Evolutionary conservation across 148 eudicot genomes (phyloP).

Genomic region (Spergularia bocconei): DNA sequence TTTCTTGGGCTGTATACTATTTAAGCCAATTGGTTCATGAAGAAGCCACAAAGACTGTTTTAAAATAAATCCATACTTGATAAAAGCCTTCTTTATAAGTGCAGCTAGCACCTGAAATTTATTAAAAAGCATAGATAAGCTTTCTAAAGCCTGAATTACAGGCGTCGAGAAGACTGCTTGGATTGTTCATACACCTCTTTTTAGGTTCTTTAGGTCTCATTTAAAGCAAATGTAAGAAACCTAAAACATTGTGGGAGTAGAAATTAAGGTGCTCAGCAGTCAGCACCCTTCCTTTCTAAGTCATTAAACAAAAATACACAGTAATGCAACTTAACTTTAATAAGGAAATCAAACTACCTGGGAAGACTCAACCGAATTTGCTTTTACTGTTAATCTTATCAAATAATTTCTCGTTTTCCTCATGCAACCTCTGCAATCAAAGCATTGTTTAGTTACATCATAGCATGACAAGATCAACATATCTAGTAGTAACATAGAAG

Average conservation of each 20-base stretch:
- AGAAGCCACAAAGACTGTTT: not conserved
- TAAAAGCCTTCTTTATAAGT: slow-evolving; percentile 49
- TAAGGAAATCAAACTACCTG: slow-evolving; percentile 50
- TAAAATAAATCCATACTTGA: not conserved
- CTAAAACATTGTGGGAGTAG: not conserved
- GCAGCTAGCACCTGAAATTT: slow-evolving; percentile 88
- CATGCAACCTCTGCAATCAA: slow-evolving; percentile 79
- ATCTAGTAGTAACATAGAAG: not conserved
- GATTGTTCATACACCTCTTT: not conserved
- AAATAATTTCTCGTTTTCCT: slow-evolving; percentile 93
- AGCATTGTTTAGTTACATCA: slow-evolving; percentile 8
- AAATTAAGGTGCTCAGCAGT: not conserved
- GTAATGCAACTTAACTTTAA: slow-evolving; percentile 5
- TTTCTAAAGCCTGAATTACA: not conserved
- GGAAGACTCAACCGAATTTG: slow-evolving; percentile 55
- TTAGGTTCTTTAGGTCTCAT: too few species aligned
- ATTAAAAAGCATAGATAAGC: slow-evolving; percentile 7
- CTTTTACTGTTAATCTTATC: slow-evolving; percentile 82
- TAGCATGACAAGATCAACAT: not conserved
- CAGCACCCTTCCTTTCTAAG: not conserved
- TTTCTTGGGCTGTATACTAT: slow-evolving; percentile 33
- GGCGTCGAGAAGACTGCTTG: not conserved
- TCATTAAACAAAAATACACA: not conserved
- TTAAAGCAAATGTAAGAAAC: too few species aligned
- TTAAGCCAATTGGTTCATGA: not conserved